Evolutionary conservation across 495 filamentous ascomycete species (phyloP), one percentile per base, ranked within the genome.

Genomic region (Lepraria neglecta): DNA sequence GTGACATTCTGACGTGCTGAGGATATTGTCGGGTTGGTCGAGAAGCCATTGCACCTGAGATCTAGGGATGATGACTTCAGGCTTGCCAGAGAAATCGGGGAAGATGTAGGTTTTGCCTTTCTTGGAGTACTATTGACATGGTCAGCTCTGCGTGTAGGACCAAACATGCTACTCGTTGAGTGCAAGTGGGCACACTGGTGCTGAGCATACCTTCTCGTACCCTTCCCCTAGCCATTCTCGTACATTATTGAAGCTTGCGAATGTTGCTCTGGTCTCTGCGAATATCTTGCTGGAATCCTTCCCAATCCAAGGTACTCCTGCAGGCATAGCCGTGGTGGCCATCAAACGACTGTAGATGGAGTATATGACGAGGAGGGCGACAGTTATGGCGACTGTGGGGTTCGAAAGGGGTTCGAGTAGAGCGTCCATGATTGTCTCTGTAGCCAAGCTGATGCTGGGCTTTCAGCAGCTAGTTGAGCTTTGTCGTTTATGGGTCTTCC

Each of bases 61-160:
- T 2, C 21, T n/a, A 19, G 70, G 70, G 15, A 70, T 46, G 38
- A 78, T 65, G 30, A 78, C 28, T 56, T 75, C 70, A 38, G 69
- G 44, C 40, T 68, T 67, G 21, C 71, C 64, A 19, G 70, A 73
- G 42, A 73, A 51, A 2, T 70, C 67, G 4, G 75, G 75, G 14
- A 75, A 17, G 30, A 77, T 35, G 19, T 74, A 70, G 4, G 75
- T 56, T 47, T 66, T 67, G 52, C 70, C 72, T 5, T 65, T 68
- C 21, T 71, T 72, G 14, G 65, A 64, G 58, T 71, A 75, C 71
- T 67, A 53, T n/a, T 19, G 19, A 21, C 17, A 54, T 17, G 3
- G 42, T 33, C 44, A 33, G 54, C 19, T 17, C 15, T 42, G 6
- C 12, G 28, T 47, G 7, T 19, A 43, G 15, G 27, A 40, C n/a